Evolutionary conservation across 1,139 yeast genomes (phyloP).

Genomic region (Candida glucosophila): DNA sequence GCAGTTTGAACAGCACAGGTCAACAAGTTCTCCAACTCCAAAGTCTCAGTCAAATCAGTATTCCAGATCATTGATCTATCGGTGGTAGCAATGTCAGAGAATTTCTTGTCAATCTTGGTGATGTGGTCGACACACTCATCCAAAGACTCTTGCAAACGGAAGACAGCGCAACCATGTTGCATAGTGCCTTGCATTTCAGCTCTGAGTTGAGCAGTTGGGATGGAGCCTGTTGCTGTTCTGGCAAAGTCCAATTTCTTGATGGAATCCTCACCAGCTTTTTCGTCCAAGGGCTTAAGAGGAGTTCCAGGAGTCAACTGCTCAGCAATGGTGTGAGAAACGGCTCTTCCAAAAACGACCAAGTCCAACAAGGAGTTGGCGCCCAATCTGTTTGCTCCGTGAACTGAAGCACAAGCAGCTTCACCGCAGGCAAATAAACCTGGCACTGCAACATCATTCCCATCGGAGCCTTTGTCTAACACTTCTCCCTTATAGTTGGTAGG

Average conservation of each 20-base stretch:
- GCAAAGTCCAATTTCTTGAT: conserved; percentile 83
- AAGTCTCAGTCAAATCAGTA: conserved; percentile 91
- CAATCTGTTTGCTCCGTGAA: conserved; percentile 97
- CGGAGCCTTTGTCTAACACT: conserved; percentile 72
- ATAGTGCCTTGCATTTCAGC: conserved; percentile 88
- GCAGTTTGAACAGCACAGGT: conserved; percentile 98
- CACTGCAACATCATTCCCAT: conserved; percentile 86
- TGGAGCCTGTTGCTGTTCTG: conserved; percentile 79
- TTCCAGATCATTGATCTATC: conserved; percentile 99
- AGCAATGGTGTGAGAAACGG: conserved; percentile 86
- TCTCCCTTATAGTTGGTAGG: conserved; percentile 98
- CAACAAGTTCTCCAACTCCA: conserved; percentile 91
- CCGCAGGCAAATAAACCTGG: conserved; percentile 97
- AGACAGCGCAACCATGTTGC: conserved; percentile 97
- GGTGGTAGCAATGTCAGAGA: conserved; percentile 65
- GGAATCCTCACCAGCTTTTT: conserved; percentile 83
- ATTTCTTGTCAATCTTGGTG: conserved; percentile 63
- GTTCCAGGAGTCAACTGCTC: conserved; percentile 82
- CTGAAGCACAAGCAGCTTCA: conserved; percentile 98
- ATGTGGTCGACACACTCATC: conserved; percentile 88
- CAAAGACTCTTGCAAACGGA: conserved; percentile 87
- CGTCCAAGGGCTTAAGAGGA: conserved; percentile 69
- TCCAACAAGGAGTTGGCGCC: conserved; percentile 99
- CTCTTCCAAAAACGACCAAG: conserved; percentile 97
- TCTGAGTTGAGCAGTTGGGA: conserved; percentile 82